Percentiles rank a stretch among this genome's conserved stretches.
These are phyloP conservation scores for Oryza rufipogon DNA, from an alignment of 176 grass and related monocot species.

Conservation along the genomic window DNA sequence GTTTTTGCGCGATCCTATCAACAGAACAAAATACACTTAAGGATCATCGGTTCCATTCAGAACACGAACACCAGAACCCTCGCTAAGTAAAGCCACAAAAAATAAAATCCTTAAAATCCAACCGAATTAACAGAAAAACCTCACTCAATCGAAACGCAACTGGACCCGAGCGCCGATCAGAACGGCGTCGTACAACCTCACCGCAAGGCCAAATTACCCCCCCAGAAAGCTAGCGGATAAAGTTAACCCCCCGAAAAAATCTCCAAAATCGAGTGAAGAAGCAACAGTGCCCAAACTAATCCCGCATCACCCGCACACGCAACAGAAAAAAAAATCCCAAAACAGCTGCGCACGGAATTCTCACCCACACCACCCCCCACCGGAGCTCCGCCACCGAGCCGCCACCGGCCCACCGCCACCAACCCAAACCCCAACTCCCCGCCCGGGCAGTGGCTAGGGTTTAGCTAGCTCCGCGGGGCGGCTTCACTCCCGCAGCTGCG, in stretches of 20 bases:
- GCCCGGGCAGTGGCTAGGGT: not conserved
- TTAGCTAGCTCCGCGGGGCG: slow-evolving; percentile 7
- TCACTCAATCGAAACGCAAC: not conserved
- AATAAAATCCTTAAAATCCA: not conserved
- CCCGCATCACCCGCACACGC: not conserved
- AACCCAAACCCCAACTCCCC: not conserved
- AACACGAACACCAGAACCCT: slow-evolving; percentile 1
- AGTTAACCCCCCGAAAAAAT: not conserved
- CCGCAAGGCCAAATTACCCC: not conserved
- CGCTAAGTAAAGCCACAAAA: not conserved
- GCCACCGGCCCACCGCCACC: not conserved
- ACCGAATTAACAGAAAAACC: not conserved
- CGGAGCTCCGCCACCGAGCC: not conserved
- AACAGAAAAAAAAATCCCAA: not conserved
- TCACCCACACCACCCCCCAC: slow-evolving; percentile 24
- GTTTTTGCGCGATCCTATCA: not conserved
- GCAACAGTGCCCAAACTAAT: slow-evolving; percentile 14
- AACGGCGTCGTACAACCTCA: not conserved
- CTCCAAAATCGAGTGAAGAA: slow-evolving; percentile 1
- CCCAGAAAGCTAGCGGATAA: not conserved
- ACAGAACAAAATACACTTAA: not conserved
- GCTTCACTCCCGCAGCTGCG: not conserved
- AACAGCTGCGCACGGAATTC: slow-evolving; percentile 25
- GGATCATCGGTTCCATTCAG: slow-evolving; percentile 9
- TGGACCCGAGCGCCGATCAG: not conserved